phyloP scores from a whole-genome alignment of 768 basidiomycete genomes.

The Cystoderma amianthinum region DNA sequence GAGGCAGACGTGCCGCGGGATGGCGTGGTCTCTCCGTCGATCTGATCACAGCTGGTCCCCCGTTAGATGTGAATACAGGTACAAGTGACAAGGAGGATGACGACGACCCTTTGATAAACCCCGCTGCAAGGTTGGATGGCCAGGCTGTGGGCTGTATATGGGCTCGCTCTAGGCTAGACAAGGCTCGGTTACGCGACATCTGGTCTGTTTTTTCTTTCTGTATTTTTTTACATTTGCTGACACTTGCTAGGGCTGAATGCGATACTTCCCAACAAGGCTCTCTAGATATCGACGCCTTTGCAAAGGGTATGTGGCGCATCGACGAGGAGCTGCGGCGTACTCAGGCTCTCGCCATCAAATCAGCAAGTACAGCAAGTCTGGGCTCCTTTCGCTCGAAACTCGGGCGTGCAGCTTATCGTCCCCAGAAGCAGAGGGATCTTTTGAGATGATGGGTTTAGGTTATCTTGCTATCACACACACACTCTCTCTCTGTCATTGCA shows the following conservation, averaged over 20 bases:
- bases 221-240: no score
- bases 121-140: slow-evolving; percentile 48
- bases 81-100: slow-evolving; percentile 17
- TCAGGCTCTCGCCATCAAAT: slow-evolving; percentile 31
- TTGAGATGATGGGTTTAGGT: slow-evolving; percentile 20
- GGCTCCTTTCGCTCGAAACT: slow-evolving; percentile 14
- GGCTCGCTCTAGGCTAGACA: slow-evolving; percentile 51
- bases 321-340: slow-evolving; percentile 75
- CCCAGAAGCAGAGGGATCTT: slow-evolving; percentile 17
- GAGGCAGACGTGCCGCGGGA: slow-evolving; percentile 57
- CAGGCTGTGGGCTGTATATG: slow-evolving; percentile 53
- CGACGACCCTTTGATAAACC: slow-evolving; percentile 14
- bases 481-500: no score
- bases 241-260: slow-evolving; percentile 62
- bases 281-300: slow-evolving; percentile 62
- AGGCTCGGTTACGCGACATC: slow-evolving; percentile 47
- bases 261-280: slow-evolving; percentile 48
- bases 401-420: slow-evolving; percentile 4
- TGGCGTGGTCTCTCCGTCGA: slow-evolving; percentile 74
- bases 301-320: slow-evolving; percentile 80
- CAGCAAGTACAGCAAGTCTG: slow-evolving; percentile 16
- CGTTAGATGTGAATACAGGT: neutral
- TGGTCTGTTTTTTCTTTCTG: slow-evolving; percentile 54
- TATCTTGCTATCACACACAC: no score
- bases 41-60: slow-evolving; percentile 39